Percentiles rank a stretch among this genome's conserved stretches.
phyloP scores from a whole-genome alignment of 257 asterid genomes.

The Ilex asprella region DNA sequence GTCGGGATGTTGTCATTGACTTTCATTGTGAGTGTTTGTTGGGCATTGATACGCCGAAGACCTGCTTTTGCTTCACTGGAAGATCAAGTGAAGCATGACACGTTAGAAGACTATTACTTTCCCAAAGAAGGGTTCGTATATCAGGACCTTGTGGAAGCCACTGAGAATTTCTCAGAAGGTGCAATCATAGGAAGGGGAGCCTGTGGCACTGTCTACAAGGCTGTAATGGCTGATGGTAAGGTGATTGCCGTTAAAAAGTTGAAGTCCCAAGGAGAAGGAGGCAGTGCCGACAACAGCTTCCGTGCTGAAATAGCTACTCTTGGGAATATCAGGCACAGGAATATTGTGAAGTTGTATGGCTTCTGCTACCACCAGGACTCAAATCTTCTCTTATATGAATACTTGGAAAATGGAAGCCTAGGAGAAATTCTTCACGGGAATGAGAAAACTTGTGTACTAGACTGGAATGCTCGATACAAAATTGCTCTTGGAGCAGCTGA shows the following conservation, averaged over 20 bases:
- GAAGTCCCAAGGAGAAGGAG: slow-evolving; percentile 54
- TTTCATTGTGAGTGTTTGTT: slow-evolving; percentile 50
- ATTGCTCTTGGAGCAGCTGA: slow-evolving; percentile 87
- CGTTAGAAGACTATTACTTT: slow-evolving; percentile 48
- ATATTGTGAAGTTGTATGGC: slow-evolving; percentile 66
- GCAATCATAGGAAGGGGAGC: slow-evolving; percentile 72
- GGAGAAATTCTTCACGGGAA: slow-evolving; percentile 64
- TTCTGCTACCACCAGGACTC: slow-evolving; percentile 73
- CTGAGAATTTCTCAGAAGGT: slow-evolving; percentile 55
- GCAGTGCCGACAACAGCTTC: slow-evolving; percentile 59
- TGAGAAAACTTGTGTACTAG: slow-evolving; percentile 31
- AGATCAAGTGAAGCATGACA: slow-evolving; percentile 33
- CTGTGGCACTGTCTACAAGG: slow-evolving; percentile 83
- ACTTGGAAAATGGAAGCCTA: slow-evolving; percentile 78
- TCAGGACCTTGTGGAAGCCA: slow-evolving; percentile 73
- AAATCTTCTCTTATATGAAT: slow-evolving; percentile 68
- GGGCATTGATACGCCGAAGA: slow-evolving; percentile 35
- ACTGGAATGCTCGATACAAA: slow-evolving; percentile 63
- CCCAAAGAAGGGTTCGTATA: slow-evolving; percentile 65
- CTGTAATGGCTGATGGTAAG: slow-evolving; percentile 55
- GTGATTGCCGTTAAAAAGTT: slow-evolving; percentile 69
- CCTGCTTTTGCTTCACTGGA: slow-evolving; percentile 35
- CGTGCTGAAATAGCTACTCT: slow-evolving; percentile 84
- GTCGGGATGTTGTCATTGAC: slow-evolving; percentile 45
- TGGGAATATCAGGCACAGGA: slow-evolving; percentile 72